These are phyloP conservation scores for Baudoinia panamericana DNA, from an alignment of 495 filamentous ascomycete species.

Conservation along the genomic window DNA sequence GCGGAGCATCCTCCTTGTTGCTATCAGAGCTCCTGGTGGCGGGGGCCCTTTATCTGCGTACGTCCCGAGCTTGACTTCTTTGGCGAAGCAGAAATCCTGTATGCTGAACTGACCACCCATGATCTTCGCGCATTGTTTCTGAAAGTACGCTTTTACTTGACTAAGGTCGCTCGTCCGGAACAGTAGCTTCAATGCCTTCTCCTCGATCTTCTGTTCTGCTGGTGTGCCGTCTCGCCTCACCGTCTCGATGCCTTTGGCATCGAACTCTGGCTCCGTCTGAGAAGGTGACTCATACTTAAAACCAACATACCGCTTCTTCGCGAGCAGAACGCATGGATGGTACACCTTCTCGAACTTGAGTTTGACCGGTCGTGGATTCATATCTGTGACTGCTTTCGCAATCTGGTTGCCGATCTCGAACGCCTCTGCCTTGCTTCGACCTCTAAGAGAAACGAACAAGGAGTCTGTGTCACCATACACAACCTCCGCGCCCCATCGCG, in stretches of 20 bases:
- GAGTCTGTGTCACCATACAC: slow-evolving; percentile 98
- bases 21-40: slow-evolving; percentile 79
- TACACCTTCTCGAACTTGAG: slow-evolving; percentile 99
- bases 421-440: slow-evolving; percentile 72
- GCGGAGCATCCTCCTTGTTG: slow-evolving; percentile 67
- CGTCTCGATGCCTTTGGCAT: slow-evolving; percentile 96
- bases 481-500: slow-evolving; percentile 83
- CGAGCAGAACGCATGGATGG: slow-evolving; percentile 79
- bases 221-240: slow-evolving; percentile 89
- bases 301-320: slow-evolving; percentile 96
- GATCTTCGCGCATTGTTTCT: slow-evolving; percentile 81
- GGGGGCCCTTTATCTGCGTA: slow-evolving; percentile 70
- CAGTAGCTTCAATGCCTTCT: slow-evolving; percentile 77
- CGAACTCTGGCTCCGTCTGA: slow-evolving; percentile 78
- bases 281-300: slow-evolving; percentile 82
- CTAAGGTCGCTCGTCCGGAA: slow-evolving; percentile 84
- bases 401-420: slow-evolving; percentile 91
- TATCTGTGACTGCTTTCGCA: slow-evolving; percentile 71
- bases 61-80: slow-evolving; percentile 78
- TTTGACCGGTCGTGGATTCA: slow-evolving; percentile 86
- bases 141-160: slow-evolving; percentile 83
- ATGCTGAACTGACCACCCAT: slow-evolving; percentile 79
- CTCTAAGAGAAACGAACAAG: slow-evolving; percentile 83
- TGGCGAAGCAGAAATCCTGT: slow-evolving; percentile 91
- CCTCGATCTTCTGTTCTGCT: slow-evolving; percentile 94